Evolutionary conservation across 352 stramenopile genomes (phyloP).

Genomic region (Pythium sp.): DNA sequence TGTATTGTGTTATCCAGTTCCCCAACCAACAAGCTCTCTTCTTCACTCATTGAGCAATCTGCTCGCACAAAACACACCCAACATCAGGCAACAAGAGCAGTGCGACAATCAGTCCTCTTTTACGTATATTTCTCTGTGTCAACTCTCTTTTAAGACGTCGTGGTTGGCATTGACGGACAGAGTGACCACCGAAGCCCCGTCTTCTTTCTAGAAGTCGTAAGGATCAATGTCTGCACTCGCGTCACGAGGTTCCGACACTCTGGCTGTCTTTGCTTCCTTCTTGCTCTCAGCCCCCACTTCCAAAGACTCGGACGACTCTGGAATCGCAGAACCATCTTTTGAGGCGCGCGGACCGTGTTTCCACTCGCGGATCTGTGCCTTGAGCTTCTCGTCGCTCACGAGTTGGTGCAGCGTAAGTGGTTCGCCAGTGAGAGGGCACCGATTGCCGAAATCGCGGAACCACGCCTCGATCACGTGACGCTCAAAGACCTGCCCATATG

Average conservation of each 20-base stretch:
- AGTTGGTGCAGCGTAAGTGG: slow-evolving; percentile 57
- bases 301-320: not conserved
- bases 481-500: slow-evolving; percentile 78
- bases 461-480: slow-evolving; percentile 73
- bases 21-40: no score
- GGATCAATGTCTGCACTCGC: slow-evolving; percentile 9
- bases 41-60: no score
- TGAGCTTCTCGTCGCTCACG: slow-evolving; percentile 47
- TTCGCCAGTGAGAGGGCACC: slow-evolving; percentile 71
- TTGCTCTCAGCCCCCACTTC: not conserved
- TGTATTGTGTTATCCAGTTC: no score
- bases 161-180: no score
- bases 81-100: no score
- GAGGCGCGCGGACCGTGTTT: slow-evolving; percentile 30
- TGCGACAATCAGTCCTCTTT: no score
- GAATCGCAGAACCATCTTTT: not conserved
- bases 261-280: not conserved
- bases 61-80: no score
- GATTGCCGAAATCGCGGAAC: slow-evolving; percentile 82
- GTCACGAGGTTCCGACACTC: not conserved
- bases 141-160: no score
- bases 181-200: not conserved
- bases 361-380: slow-evolving; percentile 59
- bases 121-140: no score
- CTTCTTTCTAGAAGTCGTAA: slow-evolving; percentile 13